phyloP scores from a whole-genome alignment of 306 rosid species.

The Boehmeria nivea region DNA sequence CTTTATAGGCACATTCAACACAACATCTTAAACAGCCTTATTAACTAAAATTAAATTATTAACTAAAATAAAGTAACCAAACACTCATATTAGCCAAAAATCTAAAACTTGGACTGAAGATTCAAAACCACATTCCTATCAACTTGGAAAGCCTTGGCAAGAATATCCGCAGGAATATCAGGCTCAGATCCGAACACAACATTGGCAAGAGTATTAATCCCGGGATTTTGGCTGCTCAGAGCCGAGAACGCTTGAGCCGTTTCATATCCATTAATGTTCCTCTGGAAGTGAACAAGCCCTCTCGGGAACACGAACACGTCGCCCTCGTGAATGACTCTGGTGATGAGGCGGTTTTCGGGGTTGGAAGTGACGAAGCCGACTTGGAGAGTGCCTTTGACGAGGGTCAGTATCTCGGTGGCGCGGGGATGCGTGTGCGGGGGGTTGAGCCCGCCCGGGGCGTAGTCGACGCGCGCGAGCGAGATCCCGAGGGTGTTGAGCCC shows the following conservation, averaged over 20 bases:
- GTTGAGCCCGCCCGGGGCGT: conserved; percentile 29
- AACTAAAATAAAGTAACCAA: not conserved
- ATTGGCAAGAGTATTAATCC: conserved; percentile 24
- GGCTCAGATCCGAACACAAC: conserved; percentile 33
- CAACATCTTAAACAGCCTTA: too few relatives aligned
- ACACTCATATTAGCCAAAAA: too few relatives aligned
- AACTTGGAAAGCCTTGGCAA: conserved; percentile 31
- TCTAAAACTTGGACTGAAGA: conserved; percentile 28
- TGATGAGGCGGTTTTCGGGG: conserved; percentile 24
- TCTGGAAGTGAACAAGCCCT: conserved; percentile 37
- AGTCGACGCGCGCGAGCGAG: conserved; percentile 31
- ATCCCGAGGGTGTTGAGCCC: conserved; percentile 39
- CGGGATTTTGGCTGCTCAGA: conserved; percentile 43
- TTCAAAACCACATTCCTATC: conserved; percentile 3
- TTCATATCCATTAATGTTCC: conserved; percentile 12
- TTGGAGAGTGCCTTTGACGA: conserved; percentile 30
- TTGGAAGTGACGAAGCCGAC: conserved; percentile 41
- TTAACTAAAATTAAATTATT: too few relatives aligned
- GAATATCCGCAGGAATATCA: conserved; percentile 24
- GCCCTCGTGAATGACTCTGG: conserved; percentile 22
- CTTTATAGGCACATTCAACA: too few relatives aligned
- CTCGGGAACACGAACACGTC: conserved; percentile 36
- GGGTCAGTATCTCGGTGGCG: conserved; percentile 29
- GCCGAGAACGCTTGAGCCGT: conserved; percentile 32
- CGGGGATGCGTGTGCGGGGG: conserved; percentile 42